Base-by-base conservation (phyloP, 345 rosid genomes). In the Leavenworthia alabamica region DNA sequence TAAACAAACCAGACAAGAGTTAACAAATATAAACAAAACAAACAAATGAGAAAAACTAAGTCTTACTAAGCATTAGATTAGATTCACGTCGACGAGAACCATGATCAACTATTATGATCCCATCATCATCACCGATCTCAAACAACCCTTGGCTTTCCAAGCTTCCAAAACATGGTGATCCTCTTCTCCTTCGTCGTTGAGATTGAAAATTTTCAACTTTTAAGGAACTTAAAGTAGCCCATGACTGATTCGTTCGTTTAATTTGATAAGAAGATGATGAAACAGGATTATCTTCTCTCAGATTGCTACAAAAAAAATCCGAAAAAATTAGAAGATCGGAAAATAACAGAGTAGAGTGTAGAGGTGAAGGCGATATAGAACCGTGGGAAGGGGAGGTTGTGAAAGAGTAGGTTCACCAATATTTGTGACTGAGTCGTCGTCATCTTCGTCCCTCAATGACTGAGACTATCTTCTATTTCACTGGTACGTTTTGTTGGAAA, bases 11-110 rank as follows among this genome's bases (percentile, higher is more conserved):
- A 47, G 37, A 6, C n/a, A 24, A n/a, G n/a, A n/a, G n/a, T n/a
- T 8, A 19, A 28, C 29, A 7, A 8, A 15, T 55, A 37, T 31
- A 3, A 23, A 47, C 10, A n/a, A 35, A 40, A 8, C 10, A 15
- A 16, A 31, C n/a, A n/a, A n/a, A n/a, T n/a, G n/a, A n/a, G n/a
- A n/a, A n/a, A n/a, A n/a, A n/a, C n/a, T n/a, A n/a, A n/a, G n/a
- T n/a, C n/a, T 78, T 60, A 89, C 98, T 68, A 29, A 89, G 85
- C 97, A 92, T 85, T 54, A 82, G 82, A 74, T 92, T 92, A 7
- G 97, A 89, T 71, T 89, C 94, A 22, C 36, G 74, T 39, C 94
- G 96, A 48, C 96, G 95, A 1, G 97, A 92, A 13, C 97, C 99
- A 43, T 92, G 97, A 74, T 92, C 98, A 7, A 92, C 96, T 16